Evolutionary conservation across 768 basidiomycete genomes (phyloP), one percentile per base, ranked within the genome.

Genomic region (Podaxis carcinomalis): DNA sequence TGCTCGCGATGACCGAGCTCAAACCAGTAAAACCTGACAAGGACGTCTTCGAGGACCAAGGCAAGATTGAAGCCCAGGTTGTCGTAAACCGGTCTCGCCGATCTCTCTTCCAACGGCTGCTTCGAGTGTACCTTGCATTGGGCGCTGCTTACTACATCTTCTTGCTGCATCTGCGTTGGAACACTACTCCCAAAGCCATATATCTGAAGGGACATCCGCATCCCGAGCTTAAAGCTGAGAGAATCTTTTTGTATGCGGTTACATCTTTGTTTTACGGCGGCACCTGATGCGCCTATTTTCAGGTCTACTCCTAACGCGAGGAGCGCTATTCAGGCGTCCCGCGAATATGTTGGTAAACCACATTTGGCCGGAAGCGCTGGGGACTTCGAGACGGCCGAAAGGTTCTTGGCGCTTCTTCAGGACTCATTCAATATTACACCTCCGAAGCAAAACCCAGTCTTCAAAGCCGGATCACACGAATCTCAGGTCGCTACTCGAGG

Each of bases 401-500:
- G 78, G 28, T 80, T 93, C 62, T 80, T 93, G 57, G 70, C 81
- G 21, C 74, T 88, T 63, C 87, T 93, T 72, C 89, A 89, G 67
- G 73, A 75, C 13, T 81, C 89, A 65, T 78, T 95, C 51, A 79
- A 79, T 39, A 83, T 88, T 13, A 50, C 69, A 9, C 66, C 77
- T 11, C 73, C 83, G 5, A 60, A 69, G 3, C 67, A 75, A 6
- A 64, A 73, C 16, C 86, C 89, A 13, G 77, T 93, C 57, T 93
- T 81, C 68, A 73, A 84, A 19, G 90, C 92, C n/a, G 93, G 93
- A 4, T 80, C 88, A 32, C 67, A 72, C 9, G 78, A 80, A 55
- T 91, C 90, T 25, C 87, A 86, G 57, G 77, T 83, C 47, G 84
- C 90, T 2, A 93, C 90, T 0, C 77, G 89, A 16, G 71, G 72